Conservation (phyloP, 176 grass and related monocot genomes). For the Chrysopogon serrulatus region DNA sequence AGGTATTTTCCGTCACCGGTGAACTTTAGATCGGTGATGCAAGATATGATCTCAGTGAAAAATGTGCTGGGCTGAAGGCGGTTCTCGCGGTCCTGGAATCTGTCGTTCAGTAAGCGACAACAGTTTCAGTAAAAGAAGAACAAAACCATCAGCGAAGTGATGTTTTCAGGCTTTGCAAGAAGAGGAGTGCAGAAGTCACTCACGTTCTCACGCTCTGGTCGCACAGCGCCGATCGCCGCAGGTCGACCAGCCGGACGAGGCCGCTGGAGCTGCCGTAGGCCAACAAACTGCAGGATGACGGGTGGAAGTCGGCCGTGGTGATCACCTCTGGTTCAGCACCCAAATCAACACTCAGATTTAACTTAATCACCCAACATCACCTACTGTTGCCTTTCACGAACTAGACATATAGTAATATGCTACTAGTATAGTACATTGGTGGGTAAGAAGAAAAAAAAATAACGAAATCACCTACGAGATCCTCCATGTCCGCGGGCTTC, state of each 20-base stretch:
- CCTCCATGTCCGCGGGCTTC: conserved; percentile 49
- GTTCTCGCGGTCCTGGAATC: conserved; percentile 48
- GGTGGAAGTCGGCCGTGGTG: conserved; percentile 61
- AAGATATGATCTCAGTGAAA: conserved; percentile 77
- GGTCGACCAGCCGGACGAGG: conserved; percentile 57
- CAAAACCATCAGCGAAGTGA: not conserved
- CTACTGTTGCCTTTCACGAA: not conserved
- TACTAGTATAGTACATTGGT: too few relatives aligned
- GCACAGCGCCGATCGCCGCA: conserved; percentile 63
- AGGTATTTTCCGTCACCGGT: conserved; percentile 46
- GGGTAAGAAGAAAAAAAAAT: not conserved
- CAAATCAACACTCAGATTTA: not conserved
- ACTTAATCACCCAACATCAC: too few relatives aligned
- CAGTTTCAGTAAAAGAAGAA: not conserved
- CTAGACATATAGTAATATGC: not conserved
- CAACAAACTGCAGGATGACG: conserved; percentile 50
- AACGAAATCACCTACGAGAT: conserved; percentile 67
- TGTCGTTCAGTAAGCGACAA: conserved; percentile 7
- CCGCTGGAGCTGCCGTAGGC: conserved; percentile 64
- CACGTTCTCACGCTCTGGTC: conserved; percentile 41
- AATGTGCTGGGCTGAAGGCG: conserved; percentile 42
- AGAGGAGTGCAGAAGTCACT: not conserved
- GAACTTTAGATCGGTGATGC: conserved; percentile 71
- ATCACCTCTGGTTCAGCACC: conserved; percentile 52
- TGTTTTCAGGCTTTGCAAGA: too few relatives aligned